Percentiles rank a stretch among this genome's conserved stretches.
Evolutionary conservation across 768 basidiomycete genomes (phyloP).

Genomic region (Chlorophyllum brunneum): DNA sequence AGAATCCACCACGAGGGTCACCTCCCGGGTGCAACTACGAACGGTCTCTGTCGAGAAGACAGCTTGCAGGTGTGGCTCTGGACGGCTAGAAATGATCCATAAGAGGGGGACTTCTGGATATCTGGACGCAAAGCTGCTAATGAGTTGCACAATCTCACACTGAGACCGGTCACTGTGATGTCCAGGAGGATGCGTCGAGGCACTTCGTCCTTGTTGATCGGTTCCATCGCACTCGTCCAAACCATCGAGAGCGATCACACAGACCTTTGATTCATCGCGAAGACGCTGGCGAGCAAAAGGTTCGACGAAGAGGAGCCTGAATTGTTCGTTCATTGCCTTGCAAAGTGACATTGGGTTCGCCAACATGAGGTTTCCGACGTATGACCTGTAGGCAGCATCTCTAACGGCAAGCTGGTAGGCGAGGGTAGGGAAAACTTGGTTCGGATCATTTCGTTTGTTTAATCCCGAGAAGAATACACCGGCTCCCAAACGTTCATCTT

Average conservation of each 20-base stretch:
- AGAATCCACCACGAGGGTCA: slow-evolving; percentile 9
- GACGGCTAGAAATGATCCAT: slow-evolving; percentile 24
- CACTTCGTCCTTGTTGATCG: not conserved
- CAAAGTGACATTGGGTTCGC: slow-evolving; percentile 5
- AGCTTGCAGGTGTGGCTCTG: slow-evolving; percentile 20
- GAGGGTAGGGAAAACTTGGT: not conserved
- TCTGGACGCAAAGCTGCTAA: not conserved
- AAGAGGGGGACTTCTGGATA: slow-evolving; percentile 13
- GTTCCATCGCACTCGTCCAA: slow-evolving; percentile 22
- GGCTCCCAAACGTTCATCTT: not conserved
- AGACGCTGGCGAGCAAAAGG: not conserved
- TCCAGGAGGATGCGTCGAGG: not conserved
- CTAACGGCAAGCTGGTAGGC: not conserved
- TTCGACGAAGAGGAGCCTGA: slow-evolving; percentile 13
- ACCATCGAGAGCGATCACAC: slow-evolving; percentile 20
- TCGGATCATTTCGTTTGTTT: not conserved
- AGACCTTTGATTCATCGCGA: not conserved
- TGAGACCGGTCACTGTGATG: slow-evolving; percentile 7
- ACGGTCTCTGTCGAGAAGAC: slow-evolving; percentile 7
- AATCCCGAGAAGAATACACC: slow-evolving; percentile 4
- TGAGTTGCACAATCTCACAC: slow-evolving; percentile 14
- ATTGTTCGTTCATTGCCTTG: slow-evolving; percentile 13
- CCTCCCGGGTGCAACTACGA: not conserved
- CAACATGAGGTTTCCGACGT: not conserved
- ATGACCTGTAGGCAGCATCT: not conserved